Evolutionary conservation across 2,329 filamentous ascomycete genomes (phyloP), one percentile per base, ranked within the genome.

Genomic region (Sordariomycetes sp.): DNA sequence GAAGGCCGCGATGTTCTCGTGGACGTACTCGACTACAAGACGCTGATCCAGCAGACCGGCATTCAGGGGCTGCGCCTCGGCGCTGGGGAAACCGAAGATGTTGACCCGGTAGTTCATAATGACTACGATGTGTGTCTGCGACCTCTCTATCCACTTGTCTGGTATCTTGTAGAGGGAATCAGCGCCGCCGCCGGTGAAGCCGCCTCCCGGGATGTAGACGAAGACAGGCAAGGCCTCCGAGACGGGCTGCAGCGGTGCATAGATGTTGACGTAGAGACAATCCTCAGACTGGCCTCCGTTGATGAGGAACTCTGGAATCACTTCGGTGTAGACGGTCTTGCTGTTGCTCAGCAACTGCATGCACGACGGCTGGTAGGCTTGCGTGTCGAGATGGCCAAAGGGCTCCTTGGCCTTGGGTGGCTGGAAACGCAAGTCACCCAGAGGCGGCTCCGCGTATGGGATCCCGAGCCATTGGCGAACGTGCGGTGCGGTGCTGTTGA

Each of bases 401-500:
- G 41, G 36, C 8, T 39, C 39, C 26, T 47, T 49, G 11, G 51
- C 39, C 18, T 54, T 49, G 3, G 58, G 53, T 1, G 60, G 53
- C 25, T 52, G 48, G 43, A 58, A 61, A 8, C 75, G 63, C 30
- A 76, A 57, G 35, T 64, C 51, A 1, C 65, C 68, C 15, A 71
- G 53, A 0, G 74, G 74, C 20, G 73, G 66, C 37, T 71, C 63
- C 3, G 72, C 74, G 45, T 70, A 79, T 0, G 72, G 74, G 7
- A 79, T 54, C 17, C 53, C 56, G 12, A 57, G 48, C 15, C 42
- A 45, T 7, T 32, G 11, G 15, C 66, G 49, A 84, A 31, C 79
- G 85, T 43, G 84, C 58, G 34, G 79, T 84, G 33, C 71, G 71
- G 57, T 85, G 63, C 79, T 15, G 6, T 14, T 16, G 15, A 14